A percentile compares a stretch with the other conserved stretches of the same genome.
Evolutionary conservation across 1,284 basidiomycete species (phyloP).

Genomic region (Clitocybe nebularis): DNA sequence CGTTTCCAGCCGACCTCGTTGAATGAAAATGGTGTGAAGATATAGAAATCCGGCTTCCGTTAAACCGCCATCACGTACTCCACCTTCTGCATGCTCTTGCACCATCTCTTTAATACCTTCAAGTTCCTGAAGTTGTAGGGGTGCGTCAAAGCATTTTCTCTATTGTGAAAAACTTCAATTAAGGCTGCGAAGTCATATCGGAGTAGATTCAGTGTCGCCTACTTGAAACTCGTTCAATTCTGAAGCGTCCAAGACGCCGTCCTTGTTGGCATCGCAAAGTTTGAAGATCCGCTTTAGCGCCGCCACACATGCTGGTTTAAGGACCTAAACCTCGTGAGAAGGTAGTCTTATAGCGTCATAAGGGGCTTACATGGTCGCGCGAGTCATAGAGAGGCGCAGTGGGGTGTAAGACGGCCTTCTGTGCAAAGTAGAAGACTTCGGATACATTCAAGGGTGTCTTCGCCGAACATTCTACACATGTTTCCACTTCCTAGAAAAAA

Average conservation of each 20-base stretch:
- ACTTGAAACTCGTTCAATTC: slow-evolving; percentile 98
- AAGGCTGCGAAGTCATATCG: slow-evolving; percentile 2
- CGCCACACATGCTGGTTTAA: slow-evolving; percentile 89
- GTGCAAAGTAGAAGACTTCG: slow-evolving; percentile 99
- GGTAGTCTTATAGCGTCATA: slow-evolving; percentile 9
- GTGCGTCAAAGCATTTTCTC: slow-evolving; percentile 94
- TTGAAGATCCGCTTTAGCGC: slow-evolving; percentile 95
- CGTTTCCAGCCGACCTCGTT: slow-evolving; percentile 93
- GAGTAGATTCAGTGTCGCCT: slow-evolving; percentile 17
- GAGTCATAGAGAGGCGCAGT: slow-evolving; percentile 98
- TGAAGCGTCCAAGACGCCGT: slow-evolving; percentile 84
- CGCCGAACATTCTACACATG: slow-evolving; percentile 96
- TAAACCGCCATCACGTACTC: slow-evolving; percentile 71
- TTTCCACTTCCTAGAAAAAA: slow-evolving; percentile 83
- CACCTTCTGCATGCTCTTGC: slow-evolving; percentile 65
- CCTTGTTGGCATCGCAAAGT: slow-evolving; percentile 93
- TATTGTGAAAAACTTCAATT: slow-evolving; percentile 26
- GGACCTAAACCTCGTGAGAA: slow-evolving; percentile 47
- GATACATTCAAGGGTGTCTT: slow-evolving; percentile 89
- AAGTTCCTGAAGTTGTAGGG: slow-evolving; percentile 88
- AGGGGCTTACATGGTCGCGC: slow-evolving; percentile 74
- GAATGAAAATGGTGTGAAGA: slow-evolving; percentile 96
- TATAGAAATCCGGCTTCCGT: slow-evolving; percentile 94
- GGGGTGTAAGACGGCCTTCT: slow-evolving; percentile 96
- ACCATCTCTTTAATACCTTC: slow-evolving; percentile 90